Percentiles rank a stretch among this genome's conserved stretches.
Evolutionary conservation across 2,329 filamentous ascomycete genomes (phyloP).

Genomic region (Chrysosphaeria jannelii): DNA sequence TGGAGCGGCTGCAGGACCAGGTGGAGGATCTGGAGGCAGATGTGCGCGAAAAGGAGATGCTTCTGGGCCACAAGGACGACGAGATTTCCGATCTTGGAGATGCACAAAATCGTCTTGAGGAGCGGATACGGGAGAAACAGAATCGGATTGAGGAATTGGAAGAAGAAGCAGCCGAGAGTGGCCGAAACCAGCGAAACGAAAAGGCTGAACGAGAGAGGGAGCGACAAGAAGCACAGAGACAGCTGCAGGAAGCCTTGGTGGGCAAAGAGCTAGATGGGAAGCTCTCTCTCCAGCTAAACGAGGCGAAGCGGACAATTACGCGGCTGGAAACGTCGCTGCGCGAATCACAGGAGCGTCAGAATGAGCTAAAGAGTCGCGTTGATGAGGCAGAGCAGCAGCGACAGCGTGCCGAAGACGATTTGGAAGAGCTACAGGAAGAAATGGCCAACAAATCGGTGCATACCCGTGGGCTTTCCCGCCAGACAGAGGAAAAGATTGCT

Average conservation of each 20-base stretch:
- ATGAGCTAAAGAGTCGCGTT: constrained; percentile 22
- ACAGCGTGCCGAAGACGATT: constrained; percentile 23
- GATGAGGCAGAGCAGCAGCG: constrained; percentile 22
- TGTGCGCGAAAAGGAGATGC: constrained; percentile 42
- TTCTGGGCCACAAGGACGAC: constrained; percentile 45
- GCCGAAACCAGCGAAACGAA: no score
- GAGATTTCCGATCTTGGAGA: constrained; percentile 22
- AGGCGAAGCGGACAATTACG: constrained; percentile 25
- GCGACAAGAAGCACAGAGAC: no score
- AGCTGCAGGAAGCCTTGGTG: no score
- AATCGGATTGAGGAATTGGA: constrained; percentile 23
- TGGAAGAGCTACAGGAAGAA: constrained; percentile 42
- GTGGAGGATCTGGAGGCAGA: constrained; percentile 50
- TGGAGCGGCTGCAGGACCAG: constrained; percentile 39
- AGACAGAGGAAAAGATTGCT: constrained; percentile 39
- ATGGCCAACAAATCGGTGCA: constrained; percentile 52
- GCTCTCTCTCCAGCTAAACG: constrained; percentile 23
- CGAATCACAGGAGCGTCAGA: no score
- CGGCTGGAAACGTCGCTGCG: constrained; percentile 24
- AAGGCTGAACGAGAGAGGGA: no score
- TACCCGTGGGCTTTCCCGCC: constrained; percentile 42
- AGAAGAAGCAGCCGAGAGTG: constrained; percentile 18
- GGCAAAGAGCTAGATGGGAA: no score
- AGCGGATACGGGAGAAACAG: constrained; percentile 25
- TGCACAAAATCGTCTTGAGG: constrained; percentile 21